Evolutionary conservation across 2,329 filamentous ascomycete species (phyloP).

Genomic region (Thelonectria blattea): DNA sequence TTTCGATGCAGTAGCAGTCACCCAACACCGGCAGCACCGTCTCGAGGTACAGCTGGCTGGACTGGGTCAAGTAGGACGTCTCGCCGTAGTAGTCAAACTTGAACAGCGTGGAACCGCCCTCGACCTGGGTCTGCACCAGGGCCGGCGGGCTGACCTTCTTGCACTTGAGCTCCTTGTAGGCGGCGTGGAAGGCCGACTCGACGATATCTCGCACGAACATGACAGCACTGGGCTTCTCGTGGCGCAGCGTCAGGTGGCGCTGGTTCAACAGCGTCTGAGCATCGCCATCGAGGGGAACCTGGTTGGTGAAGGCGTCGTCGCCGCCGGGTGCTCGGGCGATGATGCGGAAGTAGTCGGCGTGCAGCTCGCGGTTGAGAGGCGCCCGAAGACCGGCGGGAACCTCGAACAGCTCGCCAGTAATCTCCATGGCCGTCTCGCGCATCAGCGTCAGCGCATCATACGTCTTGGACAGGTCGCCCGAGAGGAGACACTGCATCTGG

Average conservation of each 20-base stretch:
- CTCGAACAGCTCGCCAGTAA: constrained; percentile 83
- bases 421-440: constrained; percentile 83
- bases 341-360: constrained; percentile 89
- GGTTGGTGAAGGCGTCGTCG: constrained; percentile 91
- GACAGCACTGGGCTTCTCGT: constrained; percentile 81
- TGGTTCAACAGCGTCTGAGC: constrained; percentile 72
- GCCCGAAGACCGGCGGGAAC: constrained; percentile 82
- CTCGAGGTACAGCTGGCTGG: constrained; percentile 96
- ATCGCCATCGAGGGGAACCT: constrained; percentile 47
- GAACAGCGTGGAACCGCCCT: constrained; percentile 92
- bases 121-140: constrained; percentile 93
- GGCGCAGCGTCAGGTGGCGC: constrained; percentile 83
- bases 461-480: constrained; percentile 82
- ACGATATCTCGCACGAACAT: constrained; percentile 86
- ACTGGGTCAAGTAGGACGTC: constrained; percentile 92
- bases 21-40: constrained; percentile 89
- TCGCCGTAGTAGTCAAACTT: constrained; percentile 88
- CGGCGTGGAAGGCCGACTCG: constrained; percentile 79
- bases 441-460: constrained; percentile 88
- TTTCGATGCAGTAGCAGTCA: constrained; percentile 97
- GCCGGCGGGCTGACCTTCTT: constrained; percentile 88
- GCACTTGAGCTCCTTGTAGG: constrained; percentile 78
- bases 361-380: constrained; percentile 84
- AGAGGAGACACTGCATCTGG: constrained; percentile 66
- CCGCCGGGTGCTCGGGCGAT: constrained; percentile 73